Evolutionary conservation across 163 green algal genomes (phyloP).

Genomic region (Chlorella variabilis): DNA sequence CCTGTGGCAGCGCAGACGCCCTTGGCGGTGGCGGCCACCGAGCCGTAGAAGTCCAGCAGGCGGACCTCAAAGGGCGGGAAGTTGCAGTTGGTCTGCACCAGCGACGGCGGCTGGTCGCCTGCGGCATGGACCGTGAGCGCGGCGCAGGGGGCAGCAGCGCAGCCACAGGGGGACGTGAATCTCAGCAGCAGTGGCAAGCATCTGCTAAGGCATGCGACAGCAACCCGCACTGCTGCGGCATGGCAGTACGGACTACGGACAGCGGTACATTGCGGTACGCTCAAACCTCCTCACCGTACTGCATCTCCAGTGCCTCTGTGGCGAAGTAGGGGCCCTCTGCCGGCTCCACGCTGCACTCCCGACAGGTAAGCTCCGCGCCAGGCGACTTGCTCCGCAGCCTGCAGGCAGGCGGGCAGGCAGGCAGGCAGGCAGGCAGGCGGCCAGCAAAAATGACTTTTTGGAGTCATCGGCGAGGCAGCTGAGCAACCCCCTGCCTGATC

Average conservation of each 20-base stretch:
- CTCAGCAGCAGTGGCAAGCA: too few relatives aligned
- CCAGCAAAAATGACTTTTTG: too few relatives aligned
- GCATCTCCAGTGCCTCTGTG: slow-evolving; percentile 34
- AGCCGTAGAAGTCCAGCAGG: slow-evolving; percentile 52
- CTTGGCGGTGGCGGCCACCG: slow-evolving; percentile 4
- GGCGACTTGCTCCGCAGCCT: slow-evolving; percentile 36
- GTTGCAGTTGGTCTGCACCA: slow-evolving; percentile 23
- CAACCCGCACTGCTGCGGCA: not conserved
- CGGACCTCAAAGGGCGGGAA: slow-evolving; percentile 28
- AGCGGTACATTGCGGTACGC: too few relatives aligned
- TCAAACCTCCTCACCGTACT: not conserved
- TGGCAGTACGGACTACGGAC: too few relatives aligned
- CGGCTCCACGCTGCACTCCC: not conserved
- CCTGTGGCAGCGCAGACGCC: slow-evolving; percentile 11
- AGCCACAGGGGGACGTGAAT: too few relatives aligned
- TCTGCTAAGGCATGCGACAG: too few relatives aligned
- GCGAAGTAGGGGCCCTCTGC: slow-evolving; percentile 10
- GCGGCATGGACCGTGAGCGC: not conserved
- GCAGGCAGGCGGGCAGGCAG: not conserved
- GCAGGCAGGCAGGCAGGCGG: not conserved
- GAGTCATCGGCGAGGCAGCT: too few relatives aligned
- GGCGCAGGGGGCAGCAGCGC: too few relatives aligned
- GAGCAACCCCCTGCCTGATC: too few relatives aligned
- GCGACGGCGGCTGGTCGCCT: not conserved
- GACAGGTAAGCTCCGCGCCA: not conserved